phyloP scores from a whole-genome alignment of 2,329 filamentous ascomycete species.

The Monosporascus cannonballus region DNA sequence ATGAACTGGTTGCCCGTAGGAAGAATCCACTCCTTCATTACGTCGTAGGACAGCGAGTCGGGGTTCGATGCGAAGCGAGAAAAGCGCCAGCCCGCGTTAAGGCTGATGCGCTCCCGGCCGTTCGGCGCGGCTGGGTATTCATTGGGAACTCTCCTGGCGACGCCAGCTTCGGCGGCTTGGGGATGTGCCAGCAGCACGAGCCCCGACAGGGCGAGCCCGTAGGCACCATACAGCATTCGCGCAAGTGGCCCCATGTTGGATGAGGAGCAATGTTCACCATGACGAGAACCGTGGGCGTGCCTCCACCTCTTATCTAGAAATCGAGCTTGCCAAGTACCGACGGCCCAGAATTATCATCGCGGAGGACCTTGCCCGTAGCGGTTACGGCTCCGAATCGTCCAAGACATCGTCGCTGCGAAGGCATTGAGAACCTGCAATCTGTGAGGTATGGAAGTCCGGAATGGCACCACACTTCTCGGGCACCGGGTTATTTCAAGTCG shows the following conservation, averaged over 20 bases:
- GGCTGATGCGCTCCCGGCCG: conserved; percentile 25
- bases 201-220: background rate
- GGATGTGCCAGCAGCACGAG: background rate
- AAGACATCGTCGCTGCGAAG: background rate
- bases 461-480: background rate
- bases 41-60: conserved; percentile 27
- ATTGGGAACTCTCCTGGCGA: background rate
- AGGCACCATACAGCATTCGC: background rate
- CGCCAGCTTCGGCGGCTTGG: background rate
- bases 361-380: background rate
- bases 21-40: conserved; percentile 27
- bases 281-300: background rate
- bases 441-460: background rate
- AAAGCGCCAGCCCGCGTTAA: conserved; percentile 30
- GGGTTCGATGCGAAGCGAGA: conserved; percentile 27
- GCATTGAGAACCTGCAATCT: background rate
- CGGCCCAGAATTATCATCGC: background rate
- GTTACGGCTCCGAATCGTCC: background rate
- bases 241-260: background rate
- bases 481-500: background rate
- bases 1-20: conserved; percentile 26
- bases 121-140: background rate
- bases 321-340: background rate
- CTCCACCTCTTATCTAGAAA: background rate
- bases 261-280: background rate